A percentile compares a stretch with the other conserved stretches of the same genome.
phyloP scores from a whole-genome alignment of 2,329 filamentous ascomycete genomes.

The Fusarium incarnatum region DNA sequence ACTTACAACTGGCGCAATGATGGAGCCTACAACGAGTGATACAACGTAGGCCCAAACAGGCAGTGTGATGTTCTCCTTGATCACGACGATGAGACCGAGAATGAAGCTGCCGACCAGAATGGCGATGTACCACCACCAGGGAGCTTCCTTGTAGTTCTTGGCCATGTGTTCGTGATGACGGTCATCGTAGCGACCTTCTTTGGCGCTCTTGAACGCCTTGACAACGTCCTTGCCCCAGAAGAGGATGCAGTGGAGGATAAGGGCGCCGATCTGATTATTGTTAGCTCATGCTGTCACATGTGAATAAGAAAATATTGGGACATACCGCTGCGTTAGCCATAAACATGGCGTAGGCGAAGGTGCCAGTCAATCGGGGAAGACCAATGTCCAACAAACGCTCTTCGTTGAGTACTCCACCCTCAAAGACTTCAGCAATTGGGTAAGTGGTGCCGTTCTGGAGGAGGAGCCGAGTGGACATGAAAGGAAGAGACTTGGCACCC shows the following conservation, averaged over 20 bases:
- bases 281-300: not conserved
- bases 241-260: conserved; percentile 63
- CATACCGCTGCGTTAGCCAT: conserved; percentile 68
- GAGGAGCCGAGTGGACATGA: conserved; percentile 65
- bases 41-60: conserved; percentile 62
- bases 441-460: conserved; percentile 56
- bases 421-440: conserved; percentile 55
- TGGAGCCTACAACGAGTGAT: conserved; percentile 55
- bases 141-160: conserved; percentile 63
- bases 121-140: conserved; percentile 60
- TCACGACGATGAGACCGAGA: conserved; percentile 59
- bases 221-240: conserved; percentile 68
- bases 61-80: conserved; percentile 60
- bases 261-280: conserved; percentile 62
- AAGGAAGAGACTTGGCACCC: conserved; percentile 60
- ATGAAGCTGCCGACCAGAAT: conserved; percentile 59
- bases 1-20: conserved; percentile 64
- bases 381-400: conserved; percentile 57
- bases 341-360: conserved; percentile 65
- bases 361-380: conserved; percentile 60
- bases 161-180: conserved; percentile 65
- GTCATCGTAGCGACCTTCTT: conserved; percentile 58
- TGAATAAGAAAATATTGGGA: not conserved
- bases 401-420: conserved; percentile 55
- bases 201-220: conserved; percentile 60